Conservation (phyloP, 1,284 basidiomycete species). For the Apiotrichum akiyoshidainum region DNA sequence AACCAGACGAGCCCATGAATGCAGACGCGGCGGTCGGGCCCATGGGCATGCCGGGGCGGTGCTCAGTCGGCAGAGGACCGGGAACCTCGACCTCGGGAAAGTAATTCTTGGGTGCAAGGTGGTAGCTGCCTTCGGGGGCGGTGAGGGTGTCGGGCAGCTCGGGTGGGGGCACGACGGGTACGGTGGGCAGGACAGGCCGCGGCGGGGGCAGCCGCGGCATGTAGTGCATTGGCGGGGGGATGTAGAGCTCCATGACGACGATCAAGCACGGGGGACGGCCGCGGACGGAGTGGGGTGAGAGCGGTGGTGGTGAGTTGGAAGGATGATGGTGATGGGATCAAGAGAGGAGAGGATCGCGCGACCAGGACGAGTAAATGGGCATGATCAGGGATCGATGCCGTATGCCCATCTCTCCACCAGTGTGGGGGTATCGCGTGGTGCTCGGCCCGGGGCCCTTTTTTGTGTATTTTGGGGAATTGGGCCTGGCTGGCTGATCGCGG, state of each 20-base stretch:
- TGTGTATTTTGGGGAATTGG: too few relatives aligned
- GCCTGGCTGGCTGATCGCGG: too few relatives aligned
- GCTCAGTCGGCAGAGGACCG: constrained; percentile 27
- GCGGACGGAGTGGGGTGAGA: constrained; percentile 1
- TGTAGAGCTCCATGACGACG: constrained; percentile 37
- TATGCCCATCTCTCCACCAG: too few relatives aligned
- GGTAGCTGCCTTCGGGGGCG: constrained; percentile 46
- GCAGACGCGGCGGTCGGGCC: constrained; percentile 18
- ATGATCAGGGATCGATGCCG: too few relatives aligned
- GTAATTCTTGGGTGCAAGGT: constrained; percentile 22
- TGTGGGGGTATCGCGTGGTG: too few relatives aligned
- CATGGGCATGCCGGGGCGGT: constrained; percentile 9
- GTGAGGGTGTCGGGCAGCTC: constrained; percentile 38
- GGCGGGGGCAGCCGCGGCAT: constrained; percentile 33
- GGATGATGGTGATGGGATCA: background rate
- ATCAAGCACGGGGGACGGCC: background rate
- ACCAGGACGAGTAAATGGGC: too few relatives aligned
- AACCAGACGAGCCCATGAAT: constrained; percentile 28
- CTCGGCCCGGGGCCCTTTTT: too few relatives aligned
- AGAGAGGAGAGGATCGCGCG: too few relatives aligned
- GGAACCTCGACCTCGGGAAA: constrained; percentile 43
- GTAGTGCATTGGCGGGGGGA: constrained; percentile 34
- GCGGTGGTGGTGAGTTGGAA: background rate
- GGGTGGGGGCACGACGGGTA: constrained; percentile 39
- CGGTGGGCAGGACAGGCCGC: constrained; percentile 30